A percentile compares a stretch with the other conserved stretches of the same genome.
Evolutionary conservation across 2,329 filamentous ascomycete genomes (phyloP).

Genomic region (Phoma herbarum): DNA sequence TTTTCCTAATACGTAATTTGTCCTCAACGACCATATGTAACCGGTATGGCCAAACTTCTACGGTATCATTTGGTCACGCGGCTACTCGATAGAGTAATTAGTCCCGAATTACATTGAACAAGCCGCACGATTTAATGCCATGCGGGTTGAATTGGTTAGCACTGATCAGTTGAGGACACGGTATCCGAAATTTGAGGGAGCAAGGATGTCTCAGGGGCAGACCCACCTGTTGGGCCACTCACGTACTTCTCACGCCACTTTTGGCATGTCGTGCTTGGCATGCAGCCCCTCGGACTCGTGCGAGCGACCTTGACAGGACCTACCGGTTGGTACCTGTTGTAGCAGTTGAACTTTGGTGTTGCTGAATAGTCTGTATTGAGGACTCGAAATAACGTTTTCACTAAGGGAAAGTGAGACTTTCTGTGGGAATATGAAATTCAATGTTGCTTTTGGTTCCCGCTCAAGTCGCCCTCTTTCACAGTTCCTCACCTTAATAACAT

Average conservation of each 20-base stretch:
- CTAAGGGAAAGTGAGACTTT: slow-evolving; percentile 8
- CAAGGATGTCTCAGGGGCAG: slow-evolving; percentile 17
- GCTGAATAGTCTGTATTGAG: slow-evolving; percentile 14
- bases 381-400: slow-evolving; percentile 9
- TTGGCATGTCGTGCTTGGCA: slow-evolving; percentile 16
- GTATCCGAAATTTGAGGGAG: slow-evolving; percentile 13
- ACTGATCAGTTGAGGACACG: slow-evolving; percentile 9
- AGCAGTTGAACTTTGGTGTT: slow-evolving; percentile 16
- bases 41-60: slow-evolving; percentile 14
- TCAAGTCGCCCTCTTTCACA: slow-evolving; percentile 12
- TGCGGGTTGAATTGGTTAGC: slow-evolving; percentile 8
- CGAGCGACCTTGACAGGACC: slow-evolving; percentile 14
- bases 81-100: slow-evolving; percentile 12
- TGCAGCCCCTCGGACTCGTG: slow-evolving; percentile 10
- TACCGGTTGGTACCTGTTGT: slow-evolving; percentile 10
- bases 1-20: slow-evolving; percentile 15
- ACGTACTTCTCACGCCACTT: slow-evolving; percentile 16
- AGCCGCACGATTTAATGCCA: slow-evolving; percentile 8
- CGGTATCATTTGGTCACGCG: slow-evolving; percentile 13
- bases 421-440: slow-evolving; percentile 10
- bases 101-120: slow-evolving; percentile 8
- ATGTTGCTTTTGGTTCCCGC: slow-evolving; percentile 13
- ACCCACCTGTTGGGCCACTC: slow-evolving; percentile 12
- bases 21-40: slow-evolving; percentile 13
- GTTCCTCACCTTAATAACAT: slow-evolving; percentile 8